Base-by-base conservation (phyloP, 495 filamentous ascomycete species). In the Entonaema liquescens region DNA sequence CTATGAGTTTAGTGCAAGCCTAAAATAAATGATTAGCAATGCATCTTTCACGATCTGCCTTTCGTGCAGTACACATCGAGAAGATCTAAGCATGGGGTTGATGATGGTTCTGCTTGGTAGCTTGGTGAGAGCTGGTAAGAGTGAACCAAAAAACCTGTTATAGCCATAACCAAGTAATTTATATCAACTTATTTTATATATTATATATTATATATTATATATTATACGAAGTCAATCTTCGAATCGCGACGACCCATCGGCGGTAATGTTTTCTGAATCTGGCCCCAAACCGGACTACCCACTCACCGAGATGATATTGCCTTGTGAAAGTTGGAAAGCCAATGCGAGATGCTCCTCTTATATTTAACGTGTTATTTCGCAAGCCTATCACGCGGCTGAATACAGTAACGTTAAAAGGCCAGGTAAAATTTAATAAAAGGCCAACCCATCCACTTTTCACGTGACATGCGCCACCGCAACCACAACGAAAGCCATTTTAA, bases 21-120 rank as follows among this genome's bases (percentile, higher is more conserved):
- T 53, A 53, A 53, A 53, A 53, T 53, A 53, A 53, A 53, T 53
- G 49, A 53, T 53, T 53, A 53, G 13, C 49, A 29, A 53, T 53
- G 49, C 49, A 53, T 21, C 23, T 11, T 28, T 29, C 49, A n/a
- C 25, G 49, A 53, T 53, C 49, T 53, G 1, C 26, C 49, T 53
- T 29, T 53, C 42, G 42, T 47, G 42, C 42, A 47, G 49, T 53
- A 29, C 23, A 53, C n/a, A 53, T 28, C 49, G 26, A 53, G 49
- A 7, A 53, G 49, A 53, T 53, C 49, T 29, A 53, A 26, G 26
- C 49, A 53, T 29, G 49, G 49, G 49, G 23, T 52, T 52, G 49
- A 25, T 52, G 21, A 28, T n/a, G 49, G 26, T 53, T 53, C 6
- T 29, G 5, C 26, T 53, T 4, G 25, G 5, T 29, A 23, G 42